Conservation (phyloP, 2,329 filamentous ascomycete genomes). For the Diaporthe sp. region DNA sequence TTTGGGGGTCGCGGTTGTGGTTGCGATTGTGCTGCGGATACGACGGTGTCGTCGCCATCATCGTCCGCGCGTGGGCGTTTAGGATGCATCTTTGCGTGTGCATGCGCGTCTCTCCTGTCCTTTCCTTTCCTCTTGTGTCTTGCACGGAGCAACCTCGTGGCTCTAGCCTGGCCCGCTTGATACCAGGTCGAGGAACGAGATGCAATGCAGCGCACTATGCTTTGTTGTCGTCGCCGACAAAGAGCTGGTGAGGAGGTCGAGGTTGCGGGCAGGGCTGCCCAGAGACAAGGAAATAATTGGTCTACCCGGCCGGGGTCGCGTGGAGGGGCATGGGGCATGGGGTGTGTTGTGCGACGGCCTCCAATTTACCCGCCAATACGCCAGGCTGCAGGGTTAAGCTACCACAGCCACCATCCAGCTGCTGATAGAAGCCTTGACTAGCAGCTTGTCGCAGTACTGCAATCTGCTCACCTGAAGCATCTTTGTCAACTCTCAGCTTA, state of each 20-base stretch:
- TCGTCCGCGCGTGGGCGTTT: constrained; percentile 23
- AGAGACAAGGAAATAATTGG: background rate
- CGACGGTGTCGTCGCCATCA: background rate
- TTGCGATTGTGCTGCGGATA: background rate
- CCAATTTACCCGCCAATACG: background rate
- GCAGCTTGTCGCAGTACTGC: background rate
- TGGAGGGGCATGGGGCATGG: background rate
- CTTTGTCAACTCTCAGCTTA: background rate
- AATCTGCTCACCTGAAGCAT: background rate
- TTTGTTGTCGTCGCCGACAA: constrained; percentile 8
- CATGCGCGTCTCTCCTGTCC: background rate
- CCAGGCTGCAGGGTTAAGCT: constrained; percentile 5
- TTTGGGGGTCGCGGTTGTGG: constrained; percentile 11
- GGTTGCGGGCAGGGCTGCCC: background rate
- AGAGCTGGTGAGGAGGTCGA: background rate
- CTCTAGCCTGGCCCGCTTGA: background rate
- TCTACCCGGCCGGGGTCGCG: background rate
- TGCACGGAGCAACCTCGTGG: background rate
- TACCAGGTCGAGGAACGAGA: background rate
- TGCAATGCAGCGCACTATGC: background rate
- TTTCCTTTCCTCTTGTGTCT: background rate
- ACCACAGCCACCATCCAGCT: background rate
- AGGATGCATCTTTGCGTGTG: constrained; percentile 26
- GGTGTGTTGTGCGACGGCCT: background rate
- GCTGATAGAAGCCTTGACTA: background rate